Base-by-base conservation (phyloP, 768 basidiomycete species). In the Boletus bicolor region DNA sequence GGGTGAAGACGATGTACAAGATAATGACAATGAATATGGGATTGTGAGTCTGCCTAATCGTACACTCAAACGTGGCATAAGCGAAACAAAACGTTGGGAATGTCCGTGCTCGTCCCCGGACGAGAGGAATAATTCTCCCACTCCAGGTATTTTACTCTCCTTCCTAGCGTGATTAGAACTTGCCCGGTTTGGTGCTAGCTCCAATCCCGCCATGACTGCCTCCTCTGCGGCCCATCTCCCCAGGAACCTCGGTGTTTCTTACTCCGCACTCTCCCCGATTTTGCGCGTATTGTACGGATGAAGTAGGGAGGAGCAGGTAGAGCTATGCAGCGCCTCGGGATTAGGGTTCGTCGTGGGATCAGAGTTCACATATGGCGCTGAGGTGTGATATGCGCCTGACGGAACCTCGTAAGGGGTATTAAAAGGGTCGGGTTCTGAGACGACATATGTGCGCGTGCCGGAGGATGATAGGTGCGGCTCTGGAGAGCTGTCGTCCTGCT, bases 361-460 rank as follows among this genome's bases (percentile, higher is more conserved):
- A 69, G 71, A 76, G 64, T 74, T 75, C 53, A 75, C 69, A 65
- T 78, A 80, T 17, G 83, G 74, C 2, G 76, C 68, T 21, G 80
- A 78, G 32, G 76, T 75, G 41, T 81, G 77, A 68, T 83, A 84
- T 6, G 86, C 87, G 60, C 88, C 87, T 11, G 82, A 80, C 2
- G 87, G 87, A n/a, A 90, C 86, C 60, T 80, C 74, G 62, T 87
- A 88, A 34, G 81, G 80, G 42, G 76, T 79, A 53, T 83, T 68
- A 53, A 82, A 74, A 35, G 81, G 77, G 71, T 89, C 85, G 38
- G 87, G 87, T 67, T 86, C 78, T 34, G 85, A 87, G 59, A 89
- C 87, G 59, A 89, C 85, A 63, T 89, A 86, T 35, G 84, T 85
- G 54, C 78, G 83, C 32, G 78, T 76, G 35, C 82, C 83, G 36